A percentile compares a stretch with the other conserved stretches of the same genome.
phyloP scores from a whole-genome alignment of 192 early-diverging fungal genomes.

The Coemansia sp. region DNA sequence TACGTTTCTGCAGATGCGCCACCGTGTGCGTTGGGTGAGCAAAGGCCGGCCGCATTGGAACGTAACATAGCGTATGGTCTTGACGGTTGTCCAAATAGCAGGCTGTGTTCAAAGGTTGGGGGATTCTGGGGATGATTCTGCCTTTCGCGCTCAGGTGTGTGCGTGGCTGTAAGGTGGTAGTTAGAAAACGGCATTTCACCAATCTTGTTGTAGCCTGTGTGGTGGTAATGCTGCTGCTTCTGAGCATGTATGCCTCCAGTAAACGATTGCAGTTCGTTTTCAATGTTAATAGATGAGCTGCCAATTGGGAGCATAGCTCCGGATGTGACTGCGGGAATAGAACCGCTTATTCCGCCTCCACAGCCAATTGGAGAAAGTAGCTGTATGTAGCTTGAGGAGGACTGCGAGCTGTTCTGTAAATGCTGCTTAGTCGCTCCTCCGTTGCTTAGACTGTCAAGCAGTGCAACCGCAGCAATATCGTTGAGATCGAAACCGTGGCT shows the following conservation, averaged over 20 bases:
- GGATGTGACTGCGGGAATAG: not conserved
- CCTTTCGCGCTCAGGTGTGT: not conserved
- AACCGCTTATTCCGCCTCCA: not conserved
- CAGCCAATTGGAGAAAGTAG: not conserved
- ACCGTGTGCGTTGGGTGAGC: not conserved
- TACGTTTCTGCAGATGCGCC: not conserved
- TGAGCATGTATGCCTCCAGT: slow-evolving; percentile 2
- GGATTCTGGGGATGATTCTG: not conserved
- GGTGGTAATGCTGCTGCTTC: not conserved
- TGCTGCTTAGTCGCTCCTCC: slow-evolving; percentile 13
- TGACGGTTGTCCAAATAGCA: not conserved
- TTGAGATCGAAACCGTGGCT: slow-evolving; percentile 26
- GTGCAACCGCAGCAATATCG: slow-evolving; percentile 51
- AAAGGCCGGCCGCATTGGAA: not conserved
- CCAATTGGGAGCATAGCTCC: not conserved
- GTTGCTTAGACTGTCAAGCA: slow-evolving; percentile 48
- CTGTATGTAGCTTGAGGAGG: not conserved
- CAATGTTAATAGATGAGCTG: slow-evolving; percentile 2
- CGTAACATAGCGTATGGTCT: not conserved
- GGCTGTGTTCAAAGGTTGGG: not conserved
- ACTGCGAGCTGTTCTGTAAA: not conserved
- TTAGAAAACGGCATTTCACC: slow-evolving; percentile 20
- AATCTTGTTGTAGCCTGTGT: not conserved
- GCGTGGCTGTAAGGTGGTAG: slow-evolving; percentile 27
- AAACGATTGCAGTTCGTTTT: slow-evolving; percentile 1